Evolutionary conservation across 2,329 filamentous ascomycete species (phyloP), one percentile per base, ranked within the genome.

Genomic region (Trichothecium sympodiale): DNA sequence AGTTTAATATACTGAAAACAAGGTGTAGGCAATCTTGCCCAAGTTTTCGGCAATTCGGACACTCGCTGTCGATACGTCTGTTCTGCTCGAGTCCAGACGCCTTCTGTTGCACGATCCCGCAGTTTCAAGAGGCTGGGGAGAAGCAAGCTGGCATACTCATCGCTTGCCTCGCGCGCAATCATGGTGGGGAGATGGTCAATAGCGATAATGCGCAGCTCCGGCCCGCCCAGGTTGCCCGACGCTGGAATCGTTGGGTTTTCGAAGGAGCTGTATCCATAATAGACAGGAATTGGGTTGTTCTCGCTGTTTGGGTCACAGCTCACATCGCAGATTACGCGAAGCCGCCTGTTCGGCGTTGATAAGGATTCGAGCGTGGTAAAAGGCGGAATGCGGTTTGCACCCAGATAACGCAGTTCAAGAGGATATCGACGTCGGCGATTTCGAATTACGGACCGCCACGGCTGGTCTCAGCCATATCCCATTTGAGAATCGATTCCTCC

Each of bases 371-470:
- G 52, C 55, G 82, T 77, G 49, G 89, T 71, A 54, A 94, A 94
- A 28, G 80, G 80, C 16, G 83, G 80, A 47, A 88, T 87, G 17
- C 17, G 15, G 33, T 38, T 33, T 6, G 54, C 46, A 29, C 44
- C 43, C 31, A 95, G 77, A 62, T 94, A 94, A 94, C 89, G 71
- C 82, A 87, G 68, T 88, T 89, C 58, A 89, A 67, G 52, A 85
- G 83, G 53, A 84, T 78, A 50, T 82, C 76, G 43, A 64, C 70
- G 59, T 82, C 74, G 40, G 77, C 64, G 48, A 89, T 84, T 62
- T 88, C 83, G 39, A 64, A 57, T 62, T 87, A 88, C 13, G 83
- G 83, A 2, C 83, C 83, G 41, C 78, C 79, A 38, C 67, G 68
- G 16, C 42, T 47, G 18, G 85, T 94, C 72, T 93, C 85, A 27